These are phyloP conservation scores for Shiraia sp. DNA, from an alignment of 2,329 filamentous ascomycete genomes.

Conservation along the genomic window DNA sequence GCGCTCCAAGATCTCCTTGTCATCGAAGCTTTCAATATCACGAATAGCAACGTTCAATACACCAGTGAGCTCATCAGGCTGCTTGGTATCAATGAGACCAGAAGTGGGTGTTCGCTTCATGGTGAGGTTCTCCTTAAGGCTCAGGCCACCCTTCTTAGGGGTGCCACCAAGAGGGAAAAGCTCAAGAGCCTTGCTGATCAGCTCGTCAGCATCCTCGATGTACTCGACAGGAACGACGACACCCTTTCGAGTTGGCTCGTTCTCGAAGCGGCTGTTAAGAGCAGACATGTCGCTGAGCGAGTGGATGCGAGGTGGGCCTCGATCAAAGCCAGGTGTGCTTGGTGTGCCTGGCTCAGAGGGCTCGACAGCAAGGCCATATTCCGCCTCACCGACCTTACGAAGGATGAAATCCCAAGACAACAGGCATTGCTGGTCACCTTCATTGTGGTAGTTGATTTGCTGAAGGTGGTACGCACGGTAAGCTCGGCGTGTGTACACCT, in stretches of 20 bases:
- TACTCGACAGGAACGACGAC: slow-evolving; percentile 93
- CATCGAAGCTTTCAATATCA: slow-evolving; percentile 81
- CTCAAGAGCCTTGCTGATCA: slow-evolving; percentile 81
- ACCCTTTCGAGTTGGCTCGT: slow-evolving; percentile 83
- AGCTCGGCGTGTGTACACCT: slow-evolving; percentile 93
- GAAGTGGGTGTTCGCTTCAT: slow-evolving; percentile 68
- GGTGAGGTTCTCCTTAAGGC: slow-evolving; percentile 46
- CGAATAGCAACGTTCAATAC: slow-evolving; percentile 92
- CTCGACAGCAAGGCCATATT: slow-evolving; percentile 80
- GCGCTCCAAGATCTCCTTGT: slow-evolving; percentile 76
- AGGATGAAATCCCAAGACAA: slow-evolving; percentile 96
- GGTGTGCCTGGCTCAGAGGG: slow-evolving; percentile 75
- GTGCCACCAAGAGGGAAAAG: slow-evolving; percentile 66
- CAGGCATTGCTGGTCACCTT: slow-evolving; percentile 74
- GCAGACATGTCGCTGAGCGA: slow-evolving; percentile 98
- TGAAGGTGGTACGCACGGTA: slow-evolving; percentile 96
- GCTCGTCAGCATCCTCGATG: slow-evolving; percentile 90
- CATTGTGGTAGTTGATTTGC: slow-evolving; percentile 82
- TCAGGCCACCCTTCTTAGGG: slow-evolving; percentile 58
- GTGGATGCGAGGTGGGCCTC: slow-evolving; percentile 71
- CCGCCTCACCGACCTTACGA: slow-evolving; percentile 87
- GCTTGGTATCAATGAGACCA: slow-evolving; percentile 46
- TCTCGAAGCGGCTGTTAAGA: slow-evolving; percentile 69
- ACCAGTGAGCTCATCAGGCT: slow-evolving; percentile 80
- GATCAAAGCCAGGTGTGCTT: slow-evolving; percentile 69